Evolutionary conservation across 2,329 filamentous ascomycete species (phyloP).

Genomic region (Venturia carpophila): DNA sequence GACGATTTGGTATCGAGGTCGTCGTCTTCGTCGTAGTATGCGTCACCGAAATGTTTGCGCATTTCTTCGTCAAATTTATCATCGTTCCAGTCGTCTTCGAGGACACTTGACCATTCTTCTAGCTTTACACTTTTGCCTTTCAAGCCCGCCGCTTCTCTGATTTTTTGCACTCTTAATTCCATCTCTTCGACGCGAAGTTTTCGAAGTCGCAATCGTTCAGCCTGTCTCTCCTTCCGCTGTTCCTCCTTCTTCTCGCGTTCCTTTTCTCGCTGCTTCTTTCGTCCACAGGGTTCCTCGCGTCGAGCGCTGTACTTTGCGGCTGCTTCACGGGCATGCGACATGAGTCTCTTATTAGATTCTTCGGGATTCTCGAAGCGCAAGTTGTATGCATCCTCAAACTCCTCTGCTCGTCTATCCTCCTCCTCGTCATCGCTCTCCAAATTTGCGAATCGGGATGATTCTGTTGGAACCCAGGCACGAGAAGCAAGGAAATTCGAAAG

Average conservation of each 20-base stretch:
- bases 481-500: constrained; percentile 94
- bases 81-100: constrained; percentile 85
- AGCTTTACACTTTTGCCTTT: constrained; percentile 59
- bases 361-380: constrained; percentile 88
- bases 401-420: constrained; percentile 66
- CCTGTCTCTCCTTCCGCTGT: constrained; percentile 65
- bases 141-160: constrained; percentile 81
- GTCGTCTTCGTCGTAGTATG: constrained; percentile 59
- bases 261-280: constrained; percentile 70
- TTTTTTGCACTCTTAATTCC: constrained; percentile 75
- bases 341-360: constrained; percentile 78
- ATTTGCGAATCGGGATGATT: constrained; percentile 61
- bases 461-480: constrained; percentile 75
- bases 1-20: constrained; percentile 41
- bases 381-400: constrained; percentile 91
- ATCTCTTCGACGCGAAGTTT: constrained; percentile 88
- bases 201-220: constrained; percentile 74
- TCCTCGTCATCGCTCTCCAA: constrained; percentile 90
- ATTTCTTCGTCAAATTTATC: constrained; percentile 87
- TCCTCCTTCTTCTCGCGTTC: constrained; percentile 71
- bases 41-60: constrained; percentile 77
- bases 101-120: constrained; percentile 74
- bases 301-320: constrained; percentile 76
- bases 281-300: constrained; percentile 67
- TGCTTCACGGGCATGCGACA: constrained; percentile 82